A percentile compares a stretch with the other conserved stretches of the same genome.
Evolutionary conservation across 805 yeast species (phyloP).

Genomic region (Tetrapisispora fleetii): DNA sequence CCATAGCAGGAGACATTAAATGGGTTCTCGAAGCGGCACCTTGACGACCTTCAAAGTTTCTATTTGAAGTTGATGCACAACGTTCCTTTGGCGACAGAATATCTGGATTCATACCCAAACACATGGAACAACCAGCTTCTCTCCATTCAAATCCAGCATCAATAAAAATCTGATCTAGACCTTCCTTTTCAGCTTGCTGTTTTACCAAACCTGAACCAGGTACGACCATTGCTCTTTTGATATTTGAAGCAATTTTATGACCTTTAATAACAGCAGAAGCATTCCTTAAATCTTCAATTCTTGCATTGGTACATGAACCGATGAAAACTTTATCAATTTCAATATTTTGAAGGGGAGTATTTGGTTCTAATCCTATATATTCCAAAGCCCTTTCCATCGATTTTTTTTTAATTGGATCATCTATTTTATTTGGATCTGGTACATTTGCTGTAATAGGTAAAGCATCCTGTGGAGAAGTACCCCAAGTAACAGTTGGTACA

Average conservation of each 20-base stretch:
- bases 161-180: slow-evolving; percentile 79
- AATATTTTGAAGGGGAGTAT: slow-evolving; percentile 67
- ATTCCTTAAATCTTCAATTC: slow-evolving; percentile 92
- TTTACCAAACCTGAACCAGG: slow-evolving; percentile 97
- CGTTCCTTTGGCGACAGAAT: slow-evolving; percentile 90
- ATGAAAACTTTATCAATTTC: slow-evolving; percentile 87
- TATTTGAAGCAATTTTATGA: slow-evolving; percentile 70
- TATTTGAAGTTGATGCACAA: slow-evolving; percentile 97
- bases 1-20: slow-evolving; percentile 98
- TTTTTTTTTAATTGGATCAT: slow-evolving; percentile 63
- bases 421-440: slow-evolving; percentile 75
- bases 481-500: slow-evolving; percentile 97
- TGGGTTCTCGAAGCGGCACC: slow-evolving; percentile 95
- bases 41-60: slow-evolving; percentile 98
- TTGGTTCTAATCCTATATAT: slow-evolving; percentile 86
- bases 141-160: slow-evolving; percentile 98
- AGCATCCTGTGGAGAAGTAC: slow-evolving; percentile 98
- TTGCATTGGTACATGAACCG: slow-evolving; percentile 96
- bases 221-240: slow-evolving; percentile 79
- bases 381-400: slow-evolving; percentile 87
- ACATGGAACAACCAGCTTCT: slow-evolving; percentile 99
- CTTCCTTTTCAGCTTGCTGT: slow-evolving; percentile 88
- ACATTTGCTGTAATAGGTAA: slow-evolving; percentile 83
- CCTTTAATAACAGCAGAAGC: slow-evolving; percentile 94
- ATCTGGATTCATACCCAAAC: slow-evolving; percentile 99